Evolutionary conservation across 331 rosid genomes (phyloP), one percentile per base, ranked within the genome.

Genomic region (Telfairia occidentalis): DNA sequence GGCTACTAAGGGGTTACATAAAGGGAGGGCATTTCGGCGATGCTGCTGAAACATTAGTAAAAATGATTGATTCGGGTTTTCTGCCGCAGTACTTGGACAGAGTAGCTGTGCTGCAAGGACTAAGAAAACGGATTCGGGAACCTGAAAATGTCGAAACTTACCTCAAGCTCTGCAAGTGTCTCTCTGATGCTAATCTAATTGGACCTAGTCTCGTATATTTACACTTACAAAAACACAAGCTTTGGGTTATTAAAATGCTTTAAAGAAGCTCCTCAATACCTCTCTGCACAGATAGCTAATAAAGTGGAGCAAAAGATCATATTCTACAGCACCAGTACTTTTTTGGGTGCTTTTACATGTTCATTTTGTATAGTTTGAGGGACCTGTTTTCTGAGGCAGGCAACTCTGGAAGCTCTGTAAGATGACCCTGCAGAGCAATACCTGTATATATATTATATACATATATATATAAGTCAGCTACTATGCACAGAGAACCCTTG

Each of bases 1-100:
- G 98, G 98, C 73, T 94, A 76, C 78, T 94, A 48, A 84, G 97
- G 86, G 98, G 98, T 34, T 94, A 89, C 53, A 83, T 94, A 45
- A 94, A 94, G 84, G 98, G 98, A 2, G 96, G 97, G 1, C 96
- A 94, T 87, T 91, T 83, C 35, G 78, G 76, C 13, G 93, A 91
- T 75, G 98, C 98, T 5, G 96, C 96, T 4, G 90, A 90, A 66
- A 90, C 96, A 2, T 78, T 94, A 37, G 82, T 88, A 65, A 91
- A 90, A 82, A 94, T 94, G 97, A 85, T 94, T 34, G 85, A 90
- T 65, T 74, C 85, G 78, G 98, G 97, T 64, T 75, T 91, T 71
- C 42, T 16, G 78, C 98, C 97, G 0, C 96, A 94, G 49, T 90
- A 84, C 82, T 84, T 94, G 87, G 98, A 91, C 77, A 81, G 97